These are phyloP conservation scores for Rosa hybrid DNA, from an alignment of 331 rosid genomes.

Conservation along the genomic window DNA sequence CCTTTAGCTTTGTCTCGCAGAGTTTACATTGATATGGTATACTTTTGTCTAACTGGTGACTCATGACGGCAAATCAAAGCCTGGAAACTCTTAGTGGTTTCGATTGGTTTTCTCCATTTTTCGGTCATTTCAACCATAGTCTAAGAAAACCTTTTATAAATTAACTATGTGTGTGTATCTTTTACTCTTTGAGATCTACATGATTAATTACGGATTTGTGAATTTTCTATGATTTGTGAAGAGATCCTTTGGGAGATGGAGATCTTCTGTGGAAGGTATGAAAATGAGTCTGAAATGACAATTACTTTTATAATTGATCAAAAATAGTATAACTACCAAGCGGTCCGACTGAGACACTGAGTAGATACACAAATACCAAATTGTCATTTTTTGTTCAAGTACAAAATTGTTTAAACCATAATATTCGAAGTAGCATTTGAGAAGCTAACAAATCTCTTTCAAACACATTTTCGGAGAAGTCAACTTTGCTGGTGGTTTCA, in stretches of 20 bases:
- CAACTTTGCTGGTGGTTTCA: background rate
- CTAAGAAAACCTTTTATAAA: background rate
- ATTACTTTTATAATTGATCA: too few species aligned
- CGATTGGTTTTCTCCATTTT: background rate
- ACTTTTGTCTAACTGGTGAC: background rate
- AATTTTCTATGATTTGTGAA: too few species aligned
- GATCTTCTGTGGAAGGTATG: background rate
- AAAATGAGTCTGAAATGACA: too few species aligned
- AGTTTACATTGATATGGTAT: background rate
- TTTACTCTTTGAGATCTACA: background rate
- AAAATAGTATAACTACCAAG: too few species aligned
- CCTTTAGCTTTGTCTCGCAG: too few species aligned
- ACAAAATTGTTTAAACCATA: too few species aligned
- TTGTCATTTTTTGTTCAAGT: too few species aligned
- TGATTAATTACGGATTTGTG: background rate
- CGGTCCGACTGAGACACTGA: background rate
- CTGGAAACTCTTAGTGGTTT: too few species aligned
- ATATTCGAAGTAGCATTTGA: too few species aligned
- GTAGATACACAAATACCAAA: too few species aligned
- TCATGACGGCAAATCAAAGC: background rate
- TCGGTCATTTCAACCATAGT: background rate
- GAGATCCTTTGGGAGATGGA: background rate
- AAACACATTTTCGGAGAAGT: background rate
- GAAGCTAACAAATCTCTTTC: too few species aligned
- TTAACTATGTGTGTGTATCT: background rate